Percentiles rank a stretch among this genome's conserved stretches.
Conservation (phyloP, 495 filamentous ascomycete species). For the Pyrenula aspistea region DNA sequence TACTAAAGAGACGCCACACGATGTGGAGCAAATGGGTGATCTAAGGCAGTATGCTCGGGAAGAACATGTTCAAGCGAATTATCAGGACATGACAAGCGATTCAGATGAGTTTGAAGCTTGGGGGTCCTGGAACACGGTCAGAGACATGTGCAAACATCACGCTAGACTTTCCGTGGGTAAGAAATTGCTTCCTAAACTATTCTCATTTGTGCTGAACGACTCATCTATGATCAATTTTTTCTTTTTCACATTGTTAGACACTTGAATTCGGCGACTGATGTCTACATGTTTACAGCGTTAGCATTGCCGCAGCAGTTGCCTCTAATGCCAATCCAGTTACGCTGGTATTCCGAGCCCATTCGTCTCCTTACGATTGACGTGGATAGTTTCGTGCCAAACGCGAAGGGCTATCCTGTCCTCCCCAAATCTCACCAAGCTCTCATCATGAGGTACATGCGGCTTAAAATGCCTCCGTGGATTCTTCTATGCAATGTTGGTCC, state of each 20-base stretch:
- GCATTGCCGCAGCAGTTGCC: slow-evolving; percentile 71
- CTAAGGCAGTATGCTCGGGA: slow-evolving; percentile 43
- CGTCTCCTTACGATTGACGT: slow-evolving; percentile 61
- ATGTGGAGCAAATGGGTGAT: slow-evolving; percentile 41
- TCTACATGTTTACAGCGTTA: slow-evolving; percentile 47
- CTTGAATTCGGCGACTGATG: no score
- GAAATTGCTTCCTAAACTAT: slow-evolving; percentile 16
- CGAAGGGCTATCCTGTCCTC: slow-evolving; percentile 71
- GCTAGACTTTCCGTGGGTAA: slow-evolving; percentile 75
- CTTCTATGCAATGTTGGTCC: slow-evolving; percentile 68
- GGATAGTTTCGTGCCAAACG: slow-evolving; percentile 63
- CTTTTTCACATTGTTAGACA: no score
- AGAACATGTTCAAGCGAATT: slow-evolving; percentile 33
- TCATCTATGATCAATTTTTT: no score
- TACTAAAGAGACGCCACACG: slow-evolving; percentile 45
- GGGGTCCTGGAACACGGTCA: slow-evolving; percentile 88
- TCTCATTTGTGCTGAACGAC: no score
- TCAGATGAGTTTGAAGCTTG: slow-evolving; percentile 64
- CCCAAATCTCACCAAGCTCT: slow-evolving; percentile 67
- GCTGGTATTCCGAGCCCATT: slow-evolving; percentile 93
- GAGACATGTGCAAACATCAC: slow-evolving; percentile 79
- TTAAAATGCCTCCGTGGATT: slow-evolving; percentile 69
- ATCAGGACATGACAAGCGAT: slow-evolving; percentile 20
- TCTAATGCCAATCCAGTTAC: slow-evolving; percentile 54
- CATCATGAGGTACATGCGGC: slow-evolving; percentile 71